phyloP scores from a whole-genome alignment of 202 grass and related monocot species.

The Brachypodium distachyon region DNA sequence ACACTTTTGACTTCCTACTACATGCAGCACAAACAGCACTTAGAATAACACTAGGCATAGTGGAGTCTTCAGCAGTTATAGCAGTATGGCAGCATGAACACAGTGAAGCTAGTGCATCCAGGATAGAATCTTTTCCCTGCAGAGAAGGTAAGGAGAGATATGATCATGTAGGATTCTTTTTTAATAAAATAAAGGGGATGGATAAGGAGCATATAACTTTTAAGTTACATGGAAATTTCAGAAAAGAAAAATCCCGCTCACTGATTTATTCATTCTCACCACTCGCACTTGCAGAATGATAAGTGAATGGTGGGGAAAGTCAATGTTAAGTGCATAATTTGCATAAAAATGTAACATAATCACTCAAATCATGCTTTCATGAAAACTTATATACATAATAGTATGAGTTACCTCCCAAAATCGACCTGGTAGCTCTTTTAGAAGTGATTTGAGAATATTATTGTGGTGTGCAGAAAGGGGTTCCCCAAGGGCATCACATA shows the following conservation, averaged over 20 bases:
- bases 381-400: not conserved
- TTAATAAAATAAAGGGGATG: not conserved
- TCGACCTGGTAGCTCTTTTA: conserved; percentile 85
- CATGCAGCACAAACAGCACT: conserved; percentile 63
- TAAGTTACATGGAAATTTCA: not conserved
- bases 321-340: conserved; percentile 3
- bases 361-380: not conserved
- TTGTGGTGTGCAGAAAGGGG: conserved; percentile 50
- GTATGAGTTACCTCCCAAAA: conserved; percentile 72
- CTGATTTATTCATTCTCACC: not conserved
- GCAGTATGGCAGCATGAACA: conserved; percentile 79
- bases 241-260: not conserved
- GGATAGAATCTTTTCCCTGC: conserved; percentile 88
- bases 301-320: not conserved
- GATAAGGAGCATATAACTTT: not conserved
- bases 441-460: conserved; percentile 74
- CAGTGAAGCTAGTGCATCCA: conserved; percentile 67
- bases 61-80: conserved; percentile 61
- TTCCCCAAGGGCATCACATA: conserved; percentile 79
- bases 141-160: conserved; percentile 12
- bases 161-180: not conserved
- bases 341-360: not conserved
- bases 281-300: not conserved
- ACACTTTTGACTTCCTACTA: conserved; percentile 72
- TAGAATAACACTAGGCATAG: conserved; percentile 51